Evolutionary conservation across 352 stramenopile species (phyloP), one percentile per base, ranked within the genome.

Genomic region (Phytopythium oedochilum): DNA sequence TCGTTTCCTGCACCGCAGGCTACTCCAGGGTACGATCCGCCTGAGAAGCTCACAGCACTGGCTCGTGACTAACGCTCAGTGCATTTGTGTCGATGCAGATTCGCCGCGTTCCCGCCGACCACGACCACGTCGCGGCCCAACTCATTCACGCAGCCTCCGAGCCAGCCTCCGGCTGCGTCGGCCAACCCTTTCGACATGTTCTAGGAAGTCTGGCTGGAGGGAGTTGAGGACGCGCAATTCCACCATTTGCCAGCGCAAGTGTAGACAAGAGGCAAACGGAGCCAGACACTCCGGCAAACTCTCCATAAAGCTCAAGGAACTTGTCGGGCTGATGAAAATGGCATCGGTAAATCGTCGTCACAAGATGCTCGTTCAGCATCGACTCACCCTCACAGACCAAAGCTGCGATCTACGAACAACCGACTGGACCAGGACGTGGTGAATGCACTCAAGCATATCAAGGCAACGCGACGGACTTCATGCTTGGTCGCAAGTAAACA

Each of bases 151-250:
- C 53, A 71, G 53, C 67, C 75, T 15, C 61, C 71, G 48, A 53
- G 45, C 15, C 74, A 71, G 59, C 53, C 56, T 3, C 29, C 61
- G 6, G 63, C 71, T 18, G 63, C 71, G 39, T 57, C 81, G 28
- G 72, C 81, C 34, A 93, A 93, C 56, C 83, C 81, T 48, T 91
- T 93, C 64, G 83, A 93, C 61, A 81, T 93, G 76, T 90, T 93
- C 66, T 93, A 61, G 83, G n/a, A 12, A 25, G 45, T 22, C 29
- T 5, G 29, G 9, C 29, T n/a, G n/a, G n/a, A n/a, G n/a, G n/a
- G n/a, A n/a, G n/a, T n/a, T n/a, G n/a, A n/a, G n/a, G n/a, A n/a
- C n/a, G n/a, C n/a, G n/a, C n/a, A n/a, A n/a, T n/a, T n/a, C n/a
- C n/a, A n/a, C 43, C 0, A 20, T 36, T 18, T 34, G 26, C 43